Conservation (phyloP, 441 rosid species). For the Adansonia rubrostipa region DNA sequence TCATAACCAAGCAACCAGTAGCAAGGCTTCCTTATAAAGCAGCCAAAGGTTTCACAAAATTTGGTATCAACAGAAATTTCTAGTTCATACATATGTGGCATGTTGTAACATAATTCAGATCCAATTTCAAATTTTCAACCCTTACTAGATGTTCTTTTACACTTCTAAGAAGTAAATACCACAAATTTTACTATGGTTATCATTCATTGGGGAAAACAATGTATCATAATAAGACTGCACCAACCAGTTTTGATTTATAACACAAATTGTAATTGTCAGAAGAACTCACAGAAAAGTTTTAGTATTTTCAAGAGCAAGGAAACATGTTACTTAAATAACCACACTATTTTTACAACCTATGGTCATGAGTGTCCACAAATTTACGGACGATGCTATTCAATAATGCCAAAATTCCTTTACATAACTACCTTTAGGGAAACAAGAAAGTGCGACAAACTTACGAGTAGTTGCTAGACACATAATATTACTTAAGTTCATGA, state of each 20-base stretch:
- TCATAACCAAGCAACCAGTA: background rate
- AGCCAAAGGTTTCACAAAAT: background rate
- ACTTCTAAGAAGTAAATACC: background rate
- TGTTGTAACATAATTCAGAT: background rate
- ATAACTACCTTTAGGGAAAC: background rate
- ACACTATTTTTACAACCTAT: background rate
- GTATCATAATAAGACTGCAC: too few relatives aligned
- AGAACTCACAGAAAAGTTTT: background rate
- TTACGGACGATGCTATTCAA: background rate
- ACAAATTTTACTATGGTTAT: background rate
- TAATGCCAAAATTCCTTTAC: background rate
- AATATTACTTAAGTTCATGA: background rate
- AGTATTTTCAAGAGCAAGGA: background rate
- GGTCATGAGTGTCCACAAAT: background rate
- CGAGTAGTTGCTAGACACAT: background rate
- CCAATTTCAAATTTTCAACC: slow-evolving; percentile 3
- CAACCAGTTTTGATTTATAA: background rate
- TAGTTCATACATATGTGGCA: background rate
- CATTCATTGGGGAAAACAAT: background rate
- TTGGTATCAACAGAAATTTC: background rate
- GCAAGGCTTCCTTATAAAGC: background rate
- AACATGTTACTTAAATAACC: background rate
- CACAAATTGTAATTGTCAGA: slow-evolving; percentile 1
- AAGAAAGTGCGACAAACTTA: background rate
- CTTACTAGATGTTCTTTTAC: background rate